Percentiles rank a stretch among this genome's conserved stretches.
Evolutionary conservation across 805 yeast genomes (phyloP).

Genomic region (Zygotorulaspora sp.): DNA sequence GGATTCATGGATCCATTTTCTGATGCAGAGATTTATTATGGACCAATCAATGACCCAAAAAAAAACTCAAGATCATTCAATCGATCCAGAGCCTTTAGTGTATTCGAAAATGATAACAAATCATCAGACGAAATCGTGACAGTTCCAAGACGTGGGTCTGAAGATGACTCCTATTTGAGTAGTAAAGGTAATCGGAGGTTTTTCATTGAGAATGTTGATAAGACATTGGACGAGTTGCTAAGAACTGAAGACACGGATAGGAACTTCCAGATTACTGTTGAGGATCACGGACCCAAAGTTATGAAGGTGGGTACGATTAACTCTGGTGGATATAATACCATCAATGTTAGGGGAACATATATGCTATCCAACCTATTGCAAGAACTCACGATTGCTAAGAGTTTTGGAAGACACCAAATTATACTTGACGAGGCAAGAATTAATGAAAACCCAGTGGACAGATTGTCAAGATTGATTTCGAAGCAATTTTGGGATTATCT

Average conservation of each 20-base stretch:
- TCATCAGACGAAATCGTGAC: conserved; percentile 20
- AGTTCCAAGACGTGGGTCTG: conserved; percentile 49
- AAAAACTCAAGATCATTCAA: conserved; percentile 39
- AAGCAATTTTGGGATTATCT: conserved; percentile 77
- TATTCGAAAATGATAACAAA: conserved; percentile 33
- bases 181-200: conserved; percentile 43
- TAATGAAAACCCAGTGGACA: conserved; percentile 79
- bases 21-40: conserved; percentile 65
- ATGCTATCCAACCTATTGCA: conserved; percentile 82
- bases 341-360: conserved; percentile 80
- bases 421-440: conserved; percentile 77
- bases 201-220: conserved; percentile 69
- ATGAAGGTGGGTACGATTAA: conserved; percentile 75
- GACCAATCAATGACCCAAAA: conserved; percentile 55
- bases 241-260: conserved; percentile 80
- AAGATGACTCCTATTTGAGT: conserved; percentile 43
- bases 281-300: conserved; percentile 82
- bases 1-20: conserved; percentile 60
- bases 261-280: conserved; percentile 79
- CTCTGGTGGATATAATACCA: conserved; percentile 72
- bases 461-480: conserved; percentile 67
- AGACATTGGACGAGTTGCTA: conserved; percentile 63
- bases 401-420: conserved; percentile 73
- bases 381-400: conserved; percentile 81
- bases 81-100: conserved; percentile 56